Conservation (phyloP, 441 rosid species). For the Mallotus japonicus region DNA sequence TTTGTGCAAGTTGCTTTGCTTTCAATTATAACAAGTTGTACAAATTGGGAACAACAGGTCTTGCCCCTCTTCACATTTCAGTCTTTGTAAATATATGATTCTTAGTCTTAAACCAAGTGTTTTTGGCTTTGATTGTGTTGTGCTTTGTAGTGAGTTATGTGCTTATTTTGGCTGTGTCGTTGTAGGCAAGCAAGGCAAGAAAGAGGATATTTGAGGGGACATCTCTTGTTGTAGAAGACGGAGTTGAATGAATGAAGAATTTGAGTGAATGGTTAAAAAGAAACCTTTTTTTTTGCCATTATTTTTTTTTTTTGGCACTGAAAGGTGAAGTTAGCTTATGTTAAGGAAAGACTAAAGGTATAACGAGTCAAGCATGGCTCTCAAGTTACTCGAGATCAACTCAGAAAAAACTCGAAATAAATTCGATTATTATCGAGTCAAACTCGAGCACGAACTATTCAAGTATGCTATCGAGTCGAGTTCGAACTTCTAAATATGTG, state of each 20-base stretch:
- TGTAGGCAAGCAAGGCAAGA: constrained; percentile 23
- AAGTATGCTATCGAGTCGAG: no score
- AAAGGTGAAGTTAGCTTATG: no score
- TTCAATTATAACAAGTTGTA: constrained; percentile 33
- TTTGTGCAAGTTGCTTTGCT: constrained; percentile 37
- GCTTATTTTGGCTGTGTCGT: not conserved
- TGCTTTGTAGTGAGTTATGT: not conserved
- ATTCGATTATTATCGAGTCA: no score
- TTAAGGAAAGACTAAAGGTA: no score
- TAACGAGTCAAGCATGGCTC: no score
- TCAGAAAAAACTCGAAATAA: no score
- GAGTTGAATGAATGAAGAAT: not conserved
- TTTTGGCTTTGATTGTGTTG: not conserved
- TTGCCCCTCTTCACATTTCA: not conserved
- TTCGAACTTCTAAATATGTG: no score
- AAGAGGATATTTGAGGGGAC: constrained; percentile 21
- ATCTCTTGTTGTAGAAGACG: not conserved
- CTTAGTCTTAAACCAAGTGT: no score
- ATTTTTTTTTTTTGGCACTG: no score
- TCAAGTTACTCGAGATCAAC: no score
- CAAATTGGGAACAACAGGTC: constrained; percentile 61
- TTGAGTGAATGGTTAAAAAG: not conserved
- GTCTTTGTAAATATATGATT: not conserved
- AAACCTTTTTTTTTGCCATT: no score
- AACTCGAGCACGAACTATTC: no score